Conservation (phyloP, 805 yeast species). For the Allodekkera sacchari region DNA sequence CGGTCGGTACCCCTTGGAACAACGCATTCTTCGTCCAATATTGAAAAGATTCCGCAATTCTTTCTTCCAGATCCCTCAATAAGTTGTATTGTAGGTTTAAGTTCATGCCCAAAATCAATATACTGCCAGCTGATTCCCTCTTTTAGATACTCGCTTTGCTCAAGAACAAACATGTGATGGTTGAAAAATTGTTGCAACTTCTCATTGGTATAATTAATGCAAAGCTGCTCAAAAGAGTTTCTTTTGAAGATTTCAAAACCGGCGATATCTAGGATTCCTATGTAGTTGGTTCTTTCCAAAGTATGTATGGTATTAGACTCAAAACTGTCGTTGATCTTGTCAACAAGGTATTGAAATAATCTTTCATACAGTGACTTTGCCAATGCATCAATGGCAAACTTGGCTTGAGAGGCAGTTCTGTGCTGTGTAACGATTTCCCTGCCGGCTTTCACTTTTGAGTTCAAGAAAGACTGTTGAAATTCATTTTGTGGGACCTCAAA, state of each 20-base stretch:
- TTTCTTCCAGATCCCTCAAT: conserved; percentile 54
- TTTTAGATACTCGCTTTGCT: conserved; percentile 50
- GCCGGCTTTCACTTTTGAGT: conserved; percentile 88
- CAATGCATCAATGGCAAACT: conserved; percentile 74
- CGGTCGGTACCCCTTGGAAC: conserved; percentile 84
- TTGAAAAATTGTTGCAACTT: conserved; percentile 54
- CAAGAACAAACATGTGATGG: conserved; percentile 53
- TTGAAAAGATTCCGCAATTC: conserved; percentile 68
- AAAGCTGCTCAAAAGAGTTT: conserved; percentile 52
- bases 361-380: conserved; percentile 83
- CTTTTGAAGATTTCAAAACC: conserved; percentile 53
- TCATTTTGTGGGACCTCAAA: conserved; percentile 50
- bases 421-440: conserved; percentile 76
- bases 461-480: conserved; percentile 52
- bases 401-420: conserved; percentile 71
- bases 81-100: conserved; percentile 89
- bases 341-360: conserved; percentile 69
- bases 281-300: conserved; percentile 30
- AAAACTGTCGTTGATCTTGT: conserved; percentile 63
- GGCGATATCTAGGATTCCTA: conserved; percentile 54
- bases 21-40: conserved; percentile 90
- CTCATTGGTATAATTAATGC: conserved; percentile 55
- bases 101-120: conserved; percentile 89
- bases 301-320: conserved; percentile 10
- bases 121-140: conserved; percentile 62